Conservation (phyloP, 2,329 filamentous ascomycete species). For the Botryotinia convoluta region DNA sequence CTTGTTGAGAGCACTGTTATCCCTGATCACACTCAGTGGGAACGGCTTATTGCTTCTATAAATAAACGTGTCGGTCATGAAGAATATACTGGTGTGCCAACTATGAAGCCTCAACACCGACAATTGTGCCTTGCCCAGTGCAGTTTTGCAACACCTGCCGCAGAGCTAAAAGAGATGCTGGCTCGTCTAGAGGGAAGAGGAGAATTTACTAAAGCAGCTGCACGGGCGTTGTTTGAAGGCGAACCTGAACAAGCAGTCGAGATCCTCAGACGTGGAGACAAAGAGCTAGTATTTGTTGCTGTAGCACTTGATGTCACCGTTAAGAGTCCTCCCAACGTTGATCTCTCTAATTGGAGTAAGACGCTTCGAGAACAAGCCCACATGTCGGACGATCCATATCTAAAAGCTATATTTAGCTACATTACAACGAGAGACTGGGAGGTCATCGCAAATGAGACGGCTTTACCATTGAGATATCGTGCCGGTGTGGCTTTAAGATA, state of each 20-base stretch:
- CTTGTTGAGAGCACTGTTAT: conserved; percentile 46
- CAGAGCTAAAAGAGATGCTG: conserved; percentile 46
- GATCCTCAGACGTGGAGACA: conserved; percentile 66
- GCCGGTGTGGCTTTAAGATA: conserved; percentile 70
- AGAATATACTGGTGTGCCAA: conserved; percentile 60
- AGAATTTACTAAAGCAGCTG: conserved; percentile 71
- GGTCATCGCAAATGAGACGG: conserved; percentile 68
- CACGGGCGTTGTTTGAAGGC: conserved; percentile 71
- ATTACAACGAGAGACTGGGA: conserved; percentile 77
- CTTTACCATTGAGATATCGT: conserved; percentile 72
- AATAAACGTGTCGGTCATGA: conserved; percentile 62
- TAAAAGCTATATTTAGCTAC: conserved; percentile 74
- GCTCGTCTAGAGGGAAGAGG: conserved; percentile 46
- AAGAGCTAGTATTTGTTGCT: conserved; percentile 66
- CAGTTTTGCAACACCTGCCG: conserved; percentile 62
- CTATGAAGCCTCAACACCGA: conserved; percentile 66
- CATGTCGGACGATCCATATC: conserved; percentile 69
- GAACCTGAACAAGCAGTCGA: conserved; percentile 66
- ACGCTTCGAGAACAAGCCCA: conserved; percentile 33
- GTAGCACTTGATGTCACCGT: conserved; percentile 63
- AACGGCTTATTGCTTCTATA: conserved; percentile 60
- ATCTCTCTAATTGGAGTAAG: conserved; percentile 35
- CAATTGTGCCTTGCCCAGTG: conserved; percentile 75
- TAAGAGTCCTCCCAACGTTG: conserved; percentile 45
- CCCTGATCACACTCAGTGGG: conserved; percentile 53